Evolutionary conservation across 148 eudicot species (phyloP), one percentile per base, ranked within the genome.

Genomic region (Limonium bicolor): DNA sequence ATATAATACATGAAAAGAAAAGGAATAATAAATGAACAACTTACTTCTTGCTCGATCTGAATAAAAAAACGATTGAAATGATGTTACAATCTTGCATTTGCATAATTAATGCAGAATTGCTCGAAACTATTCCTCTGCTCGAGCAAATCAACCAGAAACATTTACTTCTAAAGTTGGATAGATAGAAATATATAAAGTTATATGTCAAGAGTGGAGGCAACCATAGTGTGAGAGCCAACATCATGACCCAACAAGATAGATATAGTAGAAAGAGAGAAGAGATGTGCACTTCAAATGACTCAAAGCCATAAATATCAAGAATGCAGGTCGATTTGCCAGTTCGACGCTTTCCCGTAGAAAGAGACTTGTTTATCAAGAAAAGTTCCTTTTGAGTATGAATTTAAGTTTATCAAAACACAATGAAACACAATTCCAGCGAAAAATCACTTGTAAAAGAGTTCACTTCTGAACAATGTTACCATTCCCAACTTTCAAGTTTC

Each of bases 291-390:
- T 87, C 60, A 65, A 73, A 79, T 53, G 96, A 82, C 74, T 87
- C 94, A 57, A 87, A 87, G 25, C 96, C 96, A 69, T 79, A 87
- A 27, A 79, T 82, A 62, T 87, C 96, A 55, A 87, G 74, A 54
- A 82, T 79, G 68, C 71, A 71, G 47, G 82, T 87, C 65, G 90
- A 78, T 54, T 76, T 76, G 42, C 94, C 94, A 23, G 72, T 67
- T 46, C 41, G 57, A 45, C 33, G 53, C 53, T 82, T 76, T 49
- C 82, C 78, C 58, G 46, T 61, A 28, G 56, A 68, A 50, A 83
- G 82, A 27, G 81, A 76, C 48, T 51, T 53, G 49, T 87, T 82
- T 37, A n/a, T n/a, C n/a, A n/a, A n/a, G n/a, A n/a, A n/a, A n/a
- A n/a, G n/a, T n/a, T n/a, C n/a, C n/a, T n/a, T 82, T 60, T 66